phyloP scores from a whole-genome alignment of 2,329 filamentous ascomycete genomes.

The Pseudohalonectria lignicola region DNA sequence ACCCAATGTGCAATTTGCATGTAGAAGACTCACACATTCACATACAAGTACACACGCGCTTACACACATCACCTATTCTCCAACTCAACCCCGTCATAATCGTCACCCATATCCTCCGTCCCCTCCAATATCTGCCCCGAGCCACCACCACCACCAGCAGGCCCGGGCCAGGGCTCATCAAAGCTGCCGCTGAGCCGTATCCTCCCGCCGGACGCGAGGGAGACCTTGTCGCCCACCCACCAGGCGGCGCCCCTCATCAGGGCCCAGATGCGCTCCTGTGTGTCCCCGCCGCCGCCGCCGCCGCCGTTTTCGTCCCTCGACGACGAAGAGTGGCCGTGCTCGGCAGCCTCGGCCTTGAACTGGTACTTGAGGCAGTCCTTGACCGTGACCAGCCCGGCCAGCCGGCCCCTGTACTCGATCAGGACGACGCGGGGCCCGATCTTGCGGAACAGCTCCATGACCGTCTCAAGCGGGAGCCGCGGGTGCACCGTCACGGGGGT shows the following conservation, averaged over 20 bases:
- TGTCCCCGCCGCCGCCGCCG: constrained; percentile 38
- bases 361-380: constrained; percentile 97
- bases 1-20: no score
- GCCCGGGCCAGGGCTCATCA: constrained; percentile 16
- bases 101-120: constrained; percentile 35
- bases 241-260: constrained; percentile 38
- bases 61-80: constrained; percentile 21
- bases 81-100: constrained; percentile 23
- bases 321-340: constrained; percentile 43
- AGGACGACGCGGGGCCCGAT: constrained; percentile 90
- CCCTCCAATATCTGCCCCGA: constrained; percentile 34
- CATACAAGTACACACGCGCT: no score
- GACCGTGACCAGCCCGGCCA: constrained; percentile 81
- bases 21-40: no score
- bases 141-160: constrained; percentile 12
- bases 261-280: constrained; percentile 56
- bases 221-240: constrained; percentile 49
- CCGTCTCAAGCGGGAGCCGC: constrained; percentile 82
- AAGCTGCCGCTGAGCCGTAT: constrained; percentile 35
- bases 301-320: no score
- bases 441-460: constrained; percentile 98
- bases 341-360: constrained; percentile 85
- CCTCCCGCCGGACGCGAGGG: constrained; percentile 41
- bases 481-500: constrained; percentile 89
- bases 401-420: constrained; percentile 76